Evolutionary conservation across 2,329 filamentous ascomycete genomes (phyloP).

Genomic region (Colletotrichum abscissum): DNA sequence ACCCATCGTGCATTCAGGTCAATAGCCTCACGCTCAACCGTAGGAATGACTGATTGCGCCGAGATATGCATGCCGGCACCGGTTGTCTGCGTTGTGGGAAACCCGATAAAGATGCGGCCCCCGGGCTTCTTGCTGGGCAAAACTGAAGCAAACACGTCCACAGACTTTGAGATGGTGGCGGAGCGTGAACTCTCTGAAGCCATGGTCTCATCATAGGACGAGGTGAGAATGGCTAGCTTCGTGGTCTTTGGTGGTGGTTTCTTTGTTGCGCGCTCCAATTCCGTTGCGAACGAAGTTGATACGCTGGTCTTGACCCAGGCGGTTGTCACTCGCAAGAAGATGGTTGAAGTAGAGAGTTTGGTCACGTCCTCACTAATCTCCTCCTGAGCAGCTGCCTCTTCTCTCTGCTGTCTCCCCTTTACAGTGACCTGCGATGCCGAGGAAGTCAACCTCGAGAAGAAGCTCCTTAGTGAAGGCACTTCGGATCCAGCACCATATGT

Average conservation of each 20-base stretch:
- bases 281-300: slow-evolving; percentile 77
- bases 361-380: slow-evolving; percentile 78
- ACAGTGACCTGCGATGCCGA: slow-evolving; percentile 60
- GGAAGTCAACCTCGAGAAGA: slow-evolving; percentile 82
- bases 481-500: slow-evolving; percentile 63
- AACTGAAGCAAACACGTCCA: slow-evolving; percentile 90
- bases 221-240: slow-evolving; percentile 87
- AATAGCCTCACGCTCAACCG: slow-evolving; percentile 95
- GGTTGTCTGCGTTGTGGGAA: slow-evolving; percentile 97
- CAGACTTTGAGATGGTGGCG: slow-evolving; percentile 64
- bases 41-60: slow-evolving; percentile 95
- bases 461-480: slow-evolving; percentile 76
- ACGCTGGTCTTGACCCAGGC: slow-evolving; percentile 85
- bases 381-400: slow-evolving; percentile 72
- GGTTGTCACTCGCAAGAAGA: slow-evolving; percentile 90
- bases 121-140: slow-evolving; percentile 84
- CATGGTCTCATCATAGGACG: slow-evolving; percentile 85
- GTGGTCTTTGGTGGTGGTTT: slow-evolving; percentile 93
- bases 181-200: slow-evolving; percentile 69
- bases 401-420: slow-evolving; percentile 67
- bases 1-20: slow-evolving; percentile 97
- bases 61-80: slow-evolving; percentile 94
- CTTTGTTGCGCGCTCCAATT: slow-evolving; percentile 95
- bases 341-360: slow-evolving; percentile 76
- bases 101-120: slow-evolving; percentile 95